Evolutionary conservation across 2,329 filamentous ascomycete genomes (phyloP).

Genomic region (Simplicillium aogashimaense): DNA sequence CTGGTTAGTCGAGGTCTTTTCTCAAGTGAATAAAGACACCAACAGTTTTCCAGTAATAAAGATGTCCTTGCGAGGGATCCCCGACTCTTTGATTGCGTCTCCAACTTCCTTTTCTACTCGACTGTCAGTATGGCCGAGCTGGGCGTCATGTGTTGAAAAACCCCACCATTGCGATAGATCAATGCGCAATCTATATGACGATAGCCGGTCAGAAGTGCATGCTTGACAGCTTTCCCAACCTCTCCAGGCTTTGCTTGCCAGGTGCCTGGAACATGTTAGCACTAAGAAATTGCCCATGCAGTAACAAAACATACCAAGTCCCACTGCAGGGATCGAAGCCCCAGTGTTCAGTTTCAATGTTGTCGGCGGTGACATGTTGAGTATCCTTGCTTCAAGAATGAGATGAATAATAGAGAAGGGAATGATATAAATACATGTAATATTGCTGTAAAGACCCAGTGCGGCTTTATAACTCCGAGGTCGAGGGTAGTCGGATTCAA

Average conservation of each 20-base stretch:
- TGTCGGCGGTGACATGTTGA: background rate
- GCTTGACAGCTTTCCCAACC: no score
- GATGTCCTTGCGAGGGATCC: slow-evolving; percentile 31
- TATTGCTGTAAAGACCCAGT: no score
- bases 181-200: no score
- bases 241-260: background rate
- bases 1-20: no score
- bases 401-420: no score
- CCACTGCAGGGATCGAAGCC: slow-evolving; percentile 1
- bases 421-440: no score
- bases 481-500: background rate
- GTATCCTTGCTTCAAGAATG: no score
- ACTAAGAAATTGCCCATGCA: background rate
- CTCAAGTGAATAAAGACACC: no score
- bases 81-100: slow-evolving; percentile 32
- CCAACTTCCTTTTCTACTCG: slow-evolving; percentile 32
- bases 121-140: no score
- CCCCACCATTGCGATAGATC: no score
- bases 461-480: background rate
- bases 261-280: background rate
- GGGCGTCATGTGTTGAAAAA: no score
- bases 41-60: slow-evolving; percentile 52
- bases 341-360: slow-evolving; percentile 2
- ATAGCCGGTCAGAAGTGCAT: no score
- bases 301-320: background rate